These are phyloP conservation scores for Epicoccum nigrum DNA, from an alignment of 2,329 filamentous ascomycete genomes.

Conservation along the genomic window DNA sequence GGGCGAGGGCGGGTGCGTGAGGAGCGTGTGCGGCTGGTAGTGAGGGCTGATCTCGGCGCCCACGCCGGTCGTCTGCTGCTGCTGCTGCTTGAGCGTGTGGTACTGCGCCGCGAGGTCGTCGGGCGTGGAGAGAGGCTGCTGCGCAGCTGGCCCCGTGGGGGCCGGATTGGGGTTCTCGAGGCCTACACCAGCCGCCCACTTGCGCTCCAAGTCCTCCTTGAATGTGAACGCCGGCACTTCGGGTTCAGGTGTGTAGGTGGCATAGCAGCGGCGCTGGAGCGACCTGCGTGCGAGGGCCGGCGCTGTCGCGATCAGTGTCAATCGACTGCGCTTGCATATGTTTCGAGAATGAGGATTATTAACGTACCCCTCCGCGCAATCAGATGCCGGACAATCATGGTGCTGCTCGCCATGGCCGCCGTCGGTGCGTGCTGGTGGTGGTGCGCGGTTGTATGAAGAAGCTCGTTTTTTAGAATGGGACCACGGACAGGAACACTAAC, in stretches of 20 bases:
- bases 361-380: conserved; percentile 48
- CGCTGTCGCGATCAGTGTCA: background rate
- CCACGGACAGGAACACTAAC: too few relatives aligned
- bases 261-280: background rate
- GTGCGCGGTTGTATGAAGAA: too few relatives aligned
- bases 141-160: background rate
- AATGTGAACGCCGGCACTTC: background rate
- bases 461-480: too few relatives aligned
- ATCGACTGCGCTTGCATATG: too few relatives aligned
- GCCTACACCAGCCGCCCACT: conserved; percentile 3
- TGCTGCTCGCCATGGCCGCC: conserved; percentile 5
- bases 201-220: background rate
- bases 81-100: conserved; percentile 51
- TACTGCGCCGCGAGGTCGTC: conserved; percentile 50
- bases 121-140: conserved; percentile 4
- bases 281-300: conserved; percentile 3
- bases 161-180: background rate
- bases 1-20: conserved; percentile 74
- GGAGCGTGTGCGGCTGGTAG: conserved; percentile 70
- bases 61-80: conserved; percentile 44
- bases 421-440: background rate
- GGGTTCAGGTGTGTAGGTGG: conserved; percentile 4
- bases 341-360: too few relatives aligned
- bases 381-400: conserved; percentile 54
- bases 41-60: conserved; percentile 53